Evolutionary conservation across 257 asterid species (phyloP).

Genomic region (Salvia miltiorrhiza): DNA sequence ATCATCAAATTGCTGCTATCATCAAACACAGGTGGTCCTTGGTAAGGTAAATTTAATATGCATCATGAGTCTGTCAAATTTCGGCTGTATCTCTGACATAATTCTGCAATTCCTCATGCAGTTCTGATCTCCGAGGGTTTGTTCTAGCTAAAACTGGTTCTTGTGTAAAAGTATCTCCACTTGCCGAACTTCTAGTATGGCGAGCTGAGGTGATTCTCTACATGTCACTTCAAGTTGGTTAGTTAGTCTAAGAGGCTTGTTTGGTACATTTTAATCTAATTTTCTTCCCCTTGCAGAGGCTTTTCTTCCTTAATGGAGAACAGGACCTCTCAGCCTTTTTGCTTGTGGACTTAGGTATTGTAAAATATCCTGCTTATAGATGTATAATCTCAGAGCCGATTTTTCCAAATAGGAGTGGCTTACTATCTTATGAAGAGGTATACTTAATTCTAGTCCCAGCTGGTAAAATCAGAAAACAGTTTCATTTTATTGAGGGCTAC

Average conservation of each 20-base stretch:
- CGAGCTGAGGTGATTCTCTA: constrained; percentile 74
- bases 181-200: constrained; percentile 82
- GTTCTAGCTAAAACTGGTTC: constrained; percentile 51
- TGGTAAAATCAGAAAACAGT: neutral
- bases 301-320: constrained; percentile 96
- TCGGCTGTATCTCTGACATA: constrained; percentile 5
- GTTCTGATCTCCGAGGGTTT: constrained; percentile 50
- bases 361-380: constrained; percentile 79
- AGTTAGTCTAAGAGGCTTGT: neutral
- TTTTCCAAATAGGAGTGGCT: constrained; percentile 55
- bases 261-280: constrained; percentile 23
- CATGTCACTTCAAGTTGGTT: constrained; percentile 17
- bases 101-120: constrained; percentile 39
- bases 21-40: constrained; percentile 40
- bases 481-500: constrained; percentile 13
- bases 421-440: constrained; percentile 92
- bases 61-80: constrained; percentile 10
- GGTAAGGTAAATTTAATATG: constrained; percentile 49
- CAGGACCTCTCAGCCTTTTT: constrained; percentile 85
- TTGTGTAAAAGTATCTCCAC: constrained; percentile 61
- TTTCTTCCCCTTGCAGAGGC: constrained; percentile 56
- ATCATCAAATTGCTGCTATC: constrained; percentile 51
- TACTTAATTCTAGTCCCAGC: constrained; percentile 11
- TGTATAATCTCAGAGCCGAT: constrained; percentile 61
- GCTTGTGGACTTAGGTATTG: constrained; percentile 83